phyloP scores from a whole-genome alignment of 352 stramenopile genomes.

The Globisporangium abappressorium region DNA sequence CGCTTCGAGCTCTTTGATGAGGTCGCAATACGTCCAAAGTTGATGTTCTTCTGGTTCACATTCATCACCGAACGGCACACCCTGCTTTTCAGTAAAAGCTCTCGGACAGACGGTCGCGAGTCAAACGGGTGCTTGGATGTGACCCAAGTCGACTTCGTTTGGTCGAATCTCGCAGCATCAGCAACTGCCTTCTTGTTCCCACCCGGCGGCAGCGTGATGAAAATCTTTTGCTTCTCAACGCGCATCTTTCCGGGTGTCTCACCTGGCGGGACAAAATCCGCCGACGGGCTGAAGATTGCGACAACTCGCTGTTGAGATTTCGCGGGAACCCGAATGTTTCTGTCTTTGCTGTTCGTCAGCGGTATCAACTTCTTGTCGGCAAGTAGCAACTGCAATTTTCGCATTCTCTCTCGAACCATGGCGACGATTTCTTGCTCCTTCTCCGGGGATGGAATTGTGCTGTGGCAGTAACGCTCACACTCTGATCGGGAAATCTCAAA shows the following conservation, averaged over 20 bases:
- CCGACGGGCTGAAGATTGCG: conserved; percentile 65
- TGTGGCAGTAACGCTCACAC: conserved; percentile 74
- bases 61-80: conserved; percentile 87
- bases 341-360: conserved; percentile 64
- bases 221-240: conserved; percentile 87
- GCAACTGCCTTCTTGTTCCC: conserved; percentile 82
- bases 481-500: conserved; percentile 65
- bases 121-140: conserved; percentile 82
- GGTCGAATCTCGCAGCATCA: conserved; percentile 55
- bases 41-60: conserved; percentile 92
- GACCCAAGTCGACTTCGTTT: conserved; percentile 58
- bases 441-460: conserved; percentile 47
- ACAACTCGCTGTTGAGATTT: conserved; percentile 80
- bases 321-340: conserved; percentile 73
- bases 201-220: conserved; percentile 81
- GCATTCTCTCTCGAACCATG: conserved; percentile 69
- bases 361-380: conserved; percentile 67
- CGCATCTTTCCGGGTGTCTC: conserved; percentile 59
- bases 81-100: conserved; percentile 80
- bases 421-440: conserved; percentile 80
- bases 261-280: conserved; percentile 28
- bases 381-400: conserved; percentile 65
- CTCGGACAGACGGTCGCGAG: conserved; percentile 68
- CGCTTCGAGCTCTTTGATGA: conserved; percentile 86
- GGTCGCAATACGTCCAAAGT: conserved; percentile 85